A percentile compares a stretch with the other conserved stretches of the same genome.
phyloP scores from a whole-genome alignment of 2,329 filamentous ascomycete species.

The Diplodia seriata region DNA sequence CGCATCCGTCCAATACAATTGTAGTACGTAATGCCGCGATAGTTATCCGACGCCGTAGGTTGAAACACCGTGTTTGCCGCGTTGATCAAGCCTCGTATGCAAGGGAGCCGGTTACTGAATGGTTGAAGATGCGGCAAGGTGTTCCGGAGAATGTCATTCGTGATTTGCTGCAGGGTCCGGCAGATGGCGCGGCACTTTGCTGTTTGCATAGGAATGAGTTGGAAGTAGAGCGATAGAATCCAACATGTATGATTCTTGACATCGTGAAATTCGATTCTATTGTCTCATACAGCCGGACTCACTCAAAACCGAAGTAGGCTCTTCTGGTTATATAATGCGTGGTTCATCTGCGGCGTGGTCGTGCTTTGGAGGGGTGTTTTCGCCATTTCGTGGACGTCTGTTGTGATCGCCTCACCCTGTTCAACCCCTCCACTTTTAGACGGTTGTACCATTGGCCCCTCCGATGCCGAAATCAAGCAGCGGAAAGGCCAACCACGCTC shows the following conservation, averaged over 20 bases:
- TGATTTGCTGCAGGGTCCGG: not conserved
- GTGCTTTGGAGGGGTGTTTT: conserved; percentile 12
- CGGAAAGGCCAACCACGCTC: not conserved
- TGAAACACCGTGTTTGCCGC: not conserved
- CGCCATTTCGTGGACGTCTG: conserved; percentile 20
- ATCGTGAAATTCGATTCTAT: not conserved
- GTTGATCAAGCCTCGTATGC: not conserved
- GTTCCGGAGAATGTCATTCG: not conserved
- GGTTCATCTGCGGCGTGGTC: not conserved
- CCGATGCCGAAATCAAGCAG: conserved; percentile 15
- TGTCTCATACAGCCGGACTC: not conserved
- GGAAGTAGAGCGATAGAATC: not conserved
- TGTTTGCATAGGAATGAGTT: not conserved
- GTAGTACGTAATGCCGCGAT: not conserved
- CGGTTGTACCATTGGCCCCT: conserved; percentile 21
- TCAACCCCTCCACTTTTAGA: conserved; percentile 7
- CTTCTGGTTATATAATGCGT: too few relatives aligned
- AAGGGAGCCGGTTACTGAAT: not conserved
- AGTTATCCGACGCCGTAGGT: not conserved
- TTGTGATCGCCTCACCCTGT: conserved; percentile 24
- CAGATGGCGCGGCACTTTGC: not conserved
- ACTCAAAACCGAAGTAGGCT: not conserved
- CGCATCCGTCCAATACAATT: not conserved
- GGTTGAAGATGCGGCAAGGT: not conserved
- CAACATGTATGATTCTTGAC: not conserved